Base-by-base conservation (phyloP, 106 monocot genomes). In the Agapanthus africanus region DNA sequence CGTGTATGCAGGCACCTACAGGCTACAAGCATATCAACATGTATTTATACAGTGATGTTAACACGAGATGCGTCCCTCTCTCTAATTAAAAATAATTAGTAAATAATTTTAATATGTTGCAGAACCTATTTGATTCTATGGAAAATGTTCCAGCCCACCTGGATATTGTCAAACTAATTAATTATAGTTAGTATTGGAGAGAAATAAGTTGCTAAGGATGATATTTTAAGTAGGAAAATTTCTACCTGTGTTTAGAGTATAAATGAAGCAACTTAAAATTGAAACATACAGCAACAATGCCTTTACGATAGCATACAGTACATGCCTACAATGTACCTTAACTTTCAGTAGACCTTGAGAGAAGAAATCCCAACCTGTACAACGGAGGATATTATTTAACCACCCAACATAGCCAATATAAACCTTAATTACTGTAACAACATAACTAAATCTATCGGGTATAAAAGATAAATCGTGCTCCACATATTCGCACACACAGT, bases 361-460 rank as follows among this genome's bases (percentile, higher is more conserved):
- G 21, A 63, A 63, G 37, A 63, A 63, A 63, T 63, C 63, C 63
- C 63, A 63, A 37, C 37, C 63, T 63, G 63, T 14, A 38, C 9
- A 31, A 63, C 37, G 37, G 26, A 63, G 1, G 4, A 63, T n/a
- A n/a, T n/a, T n/a, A n/a, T n/a, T n/a, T n/a, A n/a, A n/a, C n/a
- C n/a, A n/a, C n/a, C n/a, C n/a, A n/a, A n/a, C n/a, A n/a, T n/a
- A n/a, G n/a, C n/a, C n/a, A n/a, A n/a, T n/a, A n/a, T n/a, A n/a
- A n/a, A n/a, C n/a, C n/a, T n/a, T n/a, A n/a, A n/a, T n/a, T n/a
- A n/a, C n/a, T n/a, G n/a, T n/a, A n/a, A n/a, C n/a, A n/a, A n/a
- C n/a, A n/a, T n/a, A n/a, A n/a, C n/a, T n/a, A n/a, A n/a, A n/a
- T n/a, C n/a, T n/a, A n/a, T n/a, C n/a, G n/a, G n/a, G n/a, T n/a